Base-by-base conservation (phyloP, 2,329 filamentous ascomycete genomes). In the Colletotrichum ledebouriae region DNA sequence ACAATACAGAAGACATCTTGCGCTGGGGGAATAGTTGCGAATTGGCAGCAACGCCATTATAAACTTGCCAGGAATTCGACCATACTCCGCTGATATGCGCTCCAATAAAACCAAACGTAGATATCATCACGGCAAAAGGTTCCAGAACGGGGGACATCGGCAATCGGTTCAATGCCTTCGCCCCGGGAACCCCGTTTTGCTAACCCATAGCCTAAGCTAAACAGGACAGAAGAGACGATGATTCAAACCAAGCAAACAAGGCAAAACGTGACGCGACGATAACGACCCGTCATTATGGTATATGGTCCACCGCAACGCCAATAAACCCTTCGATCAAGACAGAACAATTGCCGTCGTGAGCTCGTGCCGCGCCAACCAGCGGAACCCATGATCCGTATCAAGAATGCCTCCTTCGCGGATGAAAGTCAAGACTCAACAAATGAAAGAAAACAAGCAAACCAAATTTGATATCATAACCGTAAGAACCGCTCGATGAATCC, bases 241-340 rank as follows among this genome's bases (percentile, higher is more conserved):
- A 42, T 55, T 39, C 42, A 46, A 13, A 55, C 29, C 12, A 46
- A 52, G 41, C n/a, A 70, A 58, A 39, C 25, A 58, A 67, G 42
- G 37, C 50, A 61, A 52, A 59, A 66, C 55, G 56, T 70, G 60
- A 58, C 66, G 59, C 47, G 55, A 70, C 49, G 44, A 57, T 41
- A 58, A 55, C 57, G 67, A 59, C 67, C 59, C 67, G 56, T 67
- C 63, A 69, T 55, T 59, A 63, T 68, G 67, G 67, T 69, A 69
- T 69, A 68, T 67, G 39, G 59, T 55, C 63, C 63, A 67, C 63
- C 67, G 63, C 53, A 69, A 69, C 67, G 67, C 67, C 67, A 55
- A 20, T 67, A 69, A 69, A 53, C 50, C 49, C 59, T 55, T 57
- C 34, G 39, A 41, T 61, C 55, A 53, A 70, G 41, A 46, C 37